These are phyloP conservation scores for Hypomontagnella submonticulosa DNA, from an alignment of 495 filamentous ascomycete genomes.

Conservation along the genomic window DNA sequence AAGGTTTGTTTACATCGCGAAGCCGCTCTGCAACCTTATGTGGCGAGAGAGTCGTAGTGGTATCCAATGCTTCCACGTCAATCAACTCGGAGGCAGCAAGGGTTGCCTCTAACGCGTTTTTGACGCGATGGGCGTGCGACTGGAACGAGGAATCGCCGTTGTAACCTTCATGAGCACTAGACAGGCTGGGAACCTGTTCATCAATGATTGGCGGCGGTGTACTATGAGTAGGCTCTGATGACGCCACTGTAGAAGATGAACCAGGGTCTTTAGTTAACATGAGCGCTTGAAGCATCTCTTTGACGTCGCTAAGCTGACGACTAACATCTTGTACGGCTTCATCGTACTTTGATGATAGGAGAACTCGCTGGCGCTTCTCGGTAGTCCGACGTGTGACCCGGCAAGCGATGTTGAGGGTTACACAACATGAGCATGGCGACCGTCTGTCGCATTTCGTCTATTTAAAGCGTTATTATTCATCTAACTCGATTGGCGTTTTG, in stretches of 20 bases:
- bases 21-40: constrained; percentile 16
- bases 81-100: constrained; percentile 26
- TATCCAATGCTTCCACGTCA: constrained; percentile 8
- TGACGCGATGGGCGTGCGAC: constrained; percentile 37
- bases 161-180: constrained; percentile 35
- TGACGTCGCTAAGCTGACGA: constrained; percentile 42
- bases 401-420: constrained; percentile 41
- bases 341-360: constrained; percentile 44
- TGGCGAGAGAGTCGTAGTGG: constrained; percentile 3
- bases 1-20: constrained; percentile 3
- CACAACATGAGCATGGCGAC: constrained; percentile 43
- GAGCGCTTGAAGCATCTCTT: constrained; percentile 36
- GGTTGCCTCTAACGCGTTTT: constrained; percentile 28
- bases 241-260: constrained; percentile 2
- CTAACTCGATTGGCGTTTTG: background rate
- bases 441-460: constrained; percentile 44
- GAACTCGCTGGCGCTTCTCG: constrained; percentile 45
- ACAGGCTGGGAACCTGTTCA: constrained; percentile 37
- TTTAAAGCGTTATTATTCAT: background rate
- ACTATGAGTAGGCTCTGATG: constrained; percentile 22
- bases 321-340: constrained; percentile 44
- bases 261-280: constrained; percentile 15
- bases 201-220: constrained; percentile 43
- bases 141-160: constrained; percentile 41
- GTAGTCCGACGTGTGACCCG: constrained; percentile 32